Base-by-base conservation (phyloP, 2,329 filamentous ascomycete species). In the Zymoseptoria tritici region DNA sequence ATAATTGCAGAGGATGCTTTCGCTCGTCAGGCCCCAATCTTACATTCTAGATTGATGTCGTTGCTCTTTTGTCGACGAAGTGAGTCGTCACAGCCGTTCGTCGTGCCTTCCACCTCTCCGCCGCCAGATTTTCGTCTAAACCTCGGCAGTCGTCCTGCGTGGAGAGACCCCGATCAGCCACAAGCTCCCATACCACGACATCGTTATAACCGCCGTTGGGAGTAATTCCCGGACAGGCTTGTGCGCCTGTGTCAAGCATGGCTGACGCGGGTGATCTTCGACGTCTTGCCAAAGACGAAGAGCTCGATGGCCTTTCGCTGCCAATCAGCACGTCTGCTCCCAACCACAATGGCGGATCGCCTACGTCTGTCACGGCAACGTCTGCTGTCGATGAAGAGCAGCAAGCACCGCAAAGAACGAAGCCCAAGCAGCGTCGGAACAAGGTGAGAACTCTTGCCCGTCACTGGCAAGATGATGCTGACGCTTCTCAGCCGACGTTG, bases 371-470 rank as follows among this genome's bases (percentile, higher is more conserved):
- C 36, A 46, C 36, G 36, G 13, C 36, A 29, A 29, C 26, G 13
- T 46, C 36, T 46, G 36, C 36, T 46, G 55, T 20, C 24, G 52
- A 53, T 53, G 56, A 24, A 49, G 49, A 52, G 20, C 24, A 46
- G 31, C 22, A 54, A 22, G 52, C 26, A 29, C n/a, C 54, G 57
- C 21, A 42, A 8, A 51, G 56, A 22, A 54, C 29, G 4, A 72
- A 71, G 51, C 66, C 70, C 3, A 90, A 88, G 76, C 89, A 92
- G 76, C 91, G 89, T 77, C 84, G 89, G 54, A 93, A 93, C 75
- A 93, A 93, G 73, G 89, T 89, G 3, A 92, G 89, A 1, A 72
- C 92, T 63, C 54, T 29, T 92, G 89, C 13, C 8, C 16, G 5
- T 16, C 8, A 53, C 29, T 22, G n/a, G 52, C 19, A 53, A 53